phyloP scores from a whole-genome alignment of 1,139 yeast species.

The Geotrichum macrosporum region DNA sequence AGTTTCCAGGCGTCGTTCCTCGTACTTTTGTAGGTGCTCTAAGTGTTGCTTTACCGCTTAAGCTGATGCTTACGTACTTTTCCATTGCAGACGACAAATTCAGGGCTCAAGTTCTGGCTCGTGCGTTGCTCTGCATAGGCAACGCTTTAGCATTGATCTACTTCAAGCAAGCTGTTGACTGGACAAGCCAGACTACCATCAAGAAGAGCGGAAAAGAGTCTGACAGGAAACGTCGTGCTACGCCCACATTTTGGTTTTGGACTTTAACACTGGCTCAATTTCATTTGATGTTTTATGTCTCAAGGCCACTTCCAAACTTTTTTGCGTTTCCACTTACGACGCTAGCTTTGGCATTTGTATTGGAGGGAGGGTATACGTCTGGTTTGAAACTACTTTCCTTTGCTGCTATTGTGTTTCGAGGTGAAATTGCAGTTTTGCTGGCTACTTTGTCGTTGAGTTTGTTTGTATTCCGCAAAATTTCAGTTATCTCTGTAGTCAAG shows the following conservation, averaged over 20 bases:
- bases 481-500: conserved; percentile 39
- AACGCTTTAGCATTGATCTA: conserved; percentile 34
- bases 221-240: too few relatives aligned
- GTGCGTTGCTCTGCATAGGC: conserved; percentile 35
- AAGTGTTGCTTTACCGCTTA: conserved; percentile 45
- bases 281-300: conserved; percentile 70
- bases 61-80: conserved; percentile 35
- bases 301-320: conserved; percentile 84
- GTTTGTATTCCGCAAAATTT: conserved; percentile 41
- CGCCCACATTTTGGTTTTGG: conserved; percentile 47
- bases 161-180: conserved; percentile 29
- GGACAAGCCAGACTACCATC: too few relatives aligned
- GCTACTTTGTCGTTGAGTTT: conserved; percentile 43
- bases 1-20: conserved; percentile 88
- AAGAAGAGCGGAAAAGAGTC: too few relatives aligned
- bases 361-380: conserved; percentile 47
- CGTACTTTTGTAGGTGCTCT: conserved; percentile 79
- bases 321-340: conserved; percentile 73
- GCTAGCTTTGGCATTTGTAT: conserved; percentile 48
- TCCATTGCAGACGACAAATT: conserved; percentile 34
- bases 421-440: conserved; percentile 65
- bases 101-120: conserved; percentile 43
- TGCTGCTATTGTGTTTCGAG: conserved; percentile 63
- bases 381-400: conserved; percentile 61
- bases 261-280: conserved; percentile 63